These are phyloP conservation scores for Fragilariopsis cylindrus DNA, from an alignment of 108 stramenopile genomes.

Conservation along the genomic window DNA sequence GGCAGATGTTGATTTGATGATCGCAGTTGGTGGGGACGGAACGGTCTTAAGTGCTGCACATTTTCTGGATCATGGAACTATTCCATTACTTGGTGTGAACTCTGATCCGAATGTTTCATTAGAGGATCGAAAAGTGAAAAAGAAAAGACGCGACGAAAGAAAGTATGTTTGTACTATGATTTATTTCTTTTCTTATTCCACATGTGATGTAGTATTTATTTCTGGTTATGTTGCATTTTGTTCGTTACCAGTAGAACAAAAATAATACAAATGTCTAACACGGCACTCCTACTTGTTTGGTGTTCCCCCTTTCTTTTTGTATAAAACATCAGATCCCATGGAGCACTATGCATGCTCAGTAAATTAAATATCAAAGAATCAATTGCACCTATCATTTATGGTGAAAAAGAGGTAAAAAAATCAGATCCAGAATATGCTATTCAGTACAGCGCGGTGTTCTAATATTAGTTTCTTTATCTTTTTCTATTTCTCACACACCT, in stretches of 20 bases:
- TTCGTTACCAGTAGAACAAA: too few species aligned
- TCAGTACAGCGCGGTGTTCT: neutral
- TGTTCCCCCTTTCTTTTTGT: neutral
- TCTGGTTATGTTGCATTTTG: too few species aligned
- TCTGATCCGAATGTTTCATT: conserved; percentile 69
- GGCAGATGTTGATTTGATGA: conserved; percentile 88
- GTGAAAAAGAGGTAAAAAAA: conserved; percentile 37
- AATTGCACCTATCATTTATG: conserved; percentile 76
- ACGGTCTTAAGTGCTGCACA: conserved; percentile 88
- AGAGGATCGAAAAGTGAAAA: conserved; percentile 52
- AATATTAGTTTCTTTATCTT: neutral
- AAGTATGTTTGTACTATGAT: conserved; percentile 17
- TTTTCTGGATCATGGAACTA: conserved; percentile 88
- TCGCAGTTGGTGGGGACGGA: conserved; percentile 97
- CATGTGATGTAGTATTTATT: too few species aligned
- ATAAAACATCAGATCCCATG: conserved; percentile 62
- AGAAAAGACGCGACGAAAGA: conserved; percentile 87
- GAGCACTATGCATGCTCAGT: conserved; percentile 88
- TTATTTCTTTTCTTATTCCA: too few species aligned
- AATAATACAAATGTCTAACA: neutral
- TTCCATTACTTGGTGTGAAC: conserved; percentile 82
- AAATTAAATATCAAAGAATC: conserved; percentile 73
- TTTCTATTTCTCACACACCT: neutral
- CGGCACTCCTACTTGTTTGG: neutral
- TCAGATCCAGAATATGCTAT: too few species aligned